Conservation (phyloP, 176 grass and related monocot species). For the Aegilops bicornis region DNA sequence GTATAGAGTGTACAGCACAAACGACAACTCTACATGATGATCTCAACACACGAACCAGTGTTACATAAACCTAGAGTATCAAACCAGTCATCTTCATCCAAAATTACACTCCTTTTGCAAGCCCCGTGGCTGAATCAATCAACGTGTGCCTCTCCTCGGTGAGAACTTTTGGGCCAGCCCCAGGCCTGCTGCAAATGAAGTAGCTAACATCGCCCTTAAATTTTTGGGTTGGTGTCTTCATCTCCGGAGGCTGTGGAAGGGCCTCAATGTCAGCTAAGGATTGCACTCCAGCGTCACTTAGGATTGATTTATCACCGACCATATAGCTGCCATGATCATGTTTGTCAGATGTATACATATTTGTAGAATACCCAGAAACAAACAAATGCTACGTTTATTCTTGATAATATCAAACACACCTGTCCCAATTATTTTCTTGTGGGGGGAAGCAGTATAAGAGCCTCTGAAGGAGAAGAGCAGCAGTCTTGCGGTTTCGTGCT, state of each 20-base stretch:
- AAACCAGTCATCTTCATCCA: background rate
- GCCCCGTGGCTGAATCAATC: conserved; percentile 45
- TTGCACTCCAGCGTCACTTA: conserved; percentile 58
- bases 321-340: conserved; percentile 57
- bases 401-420: conserved; percentile 30
- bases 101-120: conserved; percentile 39
- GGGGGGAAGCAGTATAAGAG: conserved; percentile 81
- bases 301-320: conserved; percentile 86
- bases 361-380: background rate
- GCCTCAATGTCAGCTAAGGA: conserved; percentile 65
- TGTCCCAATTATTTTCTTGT: conserved; percentile 63
- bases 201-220: conserved; percentile 45
- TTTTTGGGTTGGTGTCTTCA: conserved; percentile 47
- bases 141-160: conserved; percentile 22
- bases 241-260: conserved; percentile 59
- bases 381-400: background rate
- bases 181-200: conserved; percentile 54
- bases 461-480: conserved; percentile 66
- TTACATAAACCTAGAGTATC: background rate
- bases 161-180: conserved; percentile 39
- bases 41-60: background rate
- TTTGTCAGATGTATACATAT: conserved; percentile 25
- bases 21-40: background rate
- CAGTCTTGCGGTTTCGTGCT: conserved; percentile 66
- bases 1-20: background rate